These are phyloP conservation scores for Silene noctiflora DNA, from an alignment of 179 eudicot genomes.

Conservation along the genomic window DNA sequence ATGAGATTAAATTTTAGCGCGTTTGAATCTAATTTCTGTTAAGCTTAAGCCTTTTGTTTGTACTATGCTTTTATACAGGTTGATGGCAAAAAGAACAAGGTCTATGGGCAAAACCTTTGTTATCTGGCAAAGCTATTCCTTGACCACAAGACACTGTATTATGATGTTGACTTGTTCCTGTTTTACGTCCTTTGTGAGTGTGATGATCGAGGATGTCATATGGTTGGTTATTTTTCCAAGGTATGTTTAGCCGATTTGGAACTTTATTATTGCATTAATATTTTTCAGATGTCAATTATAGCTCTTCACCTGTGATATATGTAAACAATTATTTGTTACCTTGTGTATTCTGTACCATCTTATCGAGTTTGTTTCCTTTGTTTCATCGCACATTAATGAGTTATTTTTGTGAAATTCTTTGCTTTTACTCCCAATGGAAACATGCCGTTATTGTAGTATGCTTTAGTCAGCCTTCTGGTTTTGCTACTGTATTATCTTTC, in stretches of 20 bases:
- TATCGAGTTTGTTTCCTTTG: not conserved
- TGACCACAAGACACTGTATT: slow-evolving; percentile 96
- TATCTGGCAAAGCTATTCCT: slow-evolving; percentile 86
- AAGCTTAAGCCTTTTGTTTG: not conserved
- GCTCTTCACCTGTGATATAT: too few species aligned
- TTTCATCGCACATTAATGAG: not conserved
- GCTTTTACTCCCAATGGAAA: not conserved
- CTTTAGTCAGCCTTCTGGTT: not conserved
- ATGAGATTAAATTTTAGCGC: not conserved
- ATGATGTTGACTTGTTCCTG: slow-evolving; percentile 87
- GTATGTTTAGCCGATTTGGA: slow-evolving; percentile 32
- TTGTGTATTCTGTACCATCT: not conserved
- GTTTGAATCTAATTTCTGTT: not conserved
- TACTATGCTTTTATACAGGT: slow-evolving; percentile 43
- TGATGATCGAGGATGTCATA: slow-evolving; percentile 99
- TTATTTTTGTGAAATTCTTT: not conserved
- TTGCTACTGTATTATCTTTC: too few species aligned
- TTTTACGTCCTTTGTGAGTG: slow-evolving; percentile 94
- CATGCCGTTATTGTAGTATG: not conserved
- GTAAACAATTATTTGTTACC: not conserved
- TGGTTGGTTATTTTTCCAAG: slow-evolving; percentile 99
- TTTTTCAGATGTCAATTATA: too few species aligned
- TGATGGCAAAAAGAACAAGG: slow-evolving; percentile 96
- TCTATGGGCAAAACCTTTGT: slow-evolving; percentile 93
- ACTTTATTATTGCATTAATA: not conserved